Conservation (phyloP, 2,329 filamentous ascomycete genomes). For the Thelonectria blattea region DNA sequence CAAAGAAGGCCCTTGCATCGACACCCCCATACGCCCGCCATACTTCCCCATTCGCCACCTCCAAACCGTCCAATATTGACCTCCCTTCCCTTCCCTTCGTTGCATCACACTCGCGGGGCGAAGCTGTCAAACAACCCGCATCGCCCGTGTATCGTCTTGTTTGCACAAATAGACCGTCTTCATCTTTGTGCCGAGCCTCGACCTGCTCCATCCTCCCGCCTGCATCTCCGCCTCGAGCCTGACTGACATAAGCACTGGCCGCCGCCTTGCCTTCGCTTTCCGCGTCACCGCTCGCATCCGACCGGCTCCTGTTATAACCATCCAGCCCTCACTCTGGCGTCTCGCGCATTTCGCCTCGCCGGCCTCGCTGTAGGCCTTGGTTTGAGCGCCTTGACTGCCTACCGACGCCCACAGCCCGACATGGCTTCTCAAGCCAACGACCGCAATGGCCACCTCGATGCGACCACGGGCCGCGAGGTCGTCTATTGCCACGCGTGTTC, state of each 20-base stretch:
- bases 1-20: background rate
- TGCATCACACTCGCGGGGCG: background rate
- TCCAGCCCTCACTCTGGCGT: slow-evolving; percentile 56
- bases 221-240: background rate
- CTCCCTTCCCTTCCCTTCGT: background rate
- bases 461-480: slow-evolving; percentile 65
- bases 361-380: slow-evolving; percentile 65
- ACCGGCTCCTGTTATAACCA: background rate
- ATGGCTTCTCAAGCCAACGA: slow-evolving; percentile 43
- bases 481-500: slow-evolving; percentile 86
- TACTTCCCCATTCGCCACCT: slow-evolving; percentile 6
- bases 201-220: background rate
- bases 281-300: slow-evolving; percentile 11
- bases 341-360: slow-evolving; percentile 58
- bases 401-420: slow-evolving; percentile 54
- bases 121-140: background rate
- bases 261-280: background rate
- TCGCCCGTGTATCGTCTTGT: background rate
- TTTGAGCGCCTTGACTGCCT: slow-evolving; percentile 62
- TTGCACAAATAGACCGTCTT: background rate
- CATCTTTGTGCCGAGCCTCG: background rate
- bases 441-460: slow-evolving; percentile 53
- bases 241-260: background rate
- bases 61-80: background rate
- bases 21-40: background rate